phyloP scores from a whole-genome alignment of 768 basidiomycete genomes.

The Hygrophoropsis aurantiaca region DNA sequence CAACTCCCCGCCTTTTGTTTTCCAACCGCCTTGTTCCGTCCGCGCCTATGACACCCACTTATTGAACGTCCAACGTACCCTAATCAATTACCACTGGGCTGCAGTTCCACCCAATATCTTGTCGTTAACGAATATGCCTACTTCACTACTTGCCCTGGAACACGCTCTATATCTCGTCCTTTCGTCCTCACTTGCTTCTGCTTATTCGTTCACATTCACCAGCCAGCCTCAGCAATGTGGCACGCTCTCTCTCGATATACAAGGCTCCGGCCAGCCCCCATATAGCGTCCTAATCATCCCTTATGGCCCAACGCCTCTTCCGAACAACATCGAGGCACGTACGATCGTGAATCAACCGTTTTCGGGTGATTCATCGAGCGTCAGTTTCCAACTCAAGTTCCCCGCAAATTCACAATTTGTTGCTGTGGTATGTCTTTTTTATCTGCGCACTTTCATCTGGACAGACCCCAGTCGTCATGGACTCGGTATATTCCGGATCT shows the following conservation, averaged over 20 bases:
- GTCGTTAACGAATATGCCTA: conserved; percentile 14
- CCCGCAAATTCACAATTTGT: conserved; percentile 73
- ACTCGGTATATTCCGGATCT: neutral
- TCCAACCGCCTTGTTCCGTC: too few species aligned
- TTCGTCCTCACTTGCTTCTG: conserved; percentile 28
- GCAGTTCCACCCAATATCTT: too few species aligned
- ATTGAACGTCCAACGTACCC: too few species aligned
- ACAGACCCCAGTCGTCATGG: neutral
- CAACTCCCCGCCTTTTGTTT: too few species aligned
- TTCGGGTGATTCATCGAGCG: conserved; percentile 33
- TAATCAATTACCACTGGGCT: too few species aligned
- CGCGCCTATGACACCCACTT: too few species aligned
- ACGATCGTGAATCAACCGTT: conserved; percentile 59
- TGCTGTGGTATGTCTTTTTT: conserved; percentile 59
- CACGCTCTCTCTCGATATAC: conserved; percentile 57
- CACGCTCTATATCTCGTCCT: conserved; percentile 12
- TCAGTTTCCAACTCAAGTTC: conserved; percentile 60
- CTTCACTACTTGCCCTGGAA: neutral
- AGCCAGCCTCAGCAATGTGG: conserved; percentile 63
- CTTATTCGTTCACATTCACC: conserved; percentile 43
- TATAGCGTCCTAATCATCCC: conserved; percentile 70
- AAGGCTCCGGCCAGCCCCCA: conserved; percentile 64
- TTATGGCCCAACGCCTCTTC: conserved; percentile 59
- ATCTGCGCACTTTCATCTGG: neutral
- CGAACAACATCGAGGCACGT: conserved; percentile 63